Percentiles rank a stretch among this genome's conserved stretches.
These are phyloP conservation scores for Aristolochia fimbriata DNA, from an alignment of 164 flowering plant species.

Conservation along the genomic window DNA sequence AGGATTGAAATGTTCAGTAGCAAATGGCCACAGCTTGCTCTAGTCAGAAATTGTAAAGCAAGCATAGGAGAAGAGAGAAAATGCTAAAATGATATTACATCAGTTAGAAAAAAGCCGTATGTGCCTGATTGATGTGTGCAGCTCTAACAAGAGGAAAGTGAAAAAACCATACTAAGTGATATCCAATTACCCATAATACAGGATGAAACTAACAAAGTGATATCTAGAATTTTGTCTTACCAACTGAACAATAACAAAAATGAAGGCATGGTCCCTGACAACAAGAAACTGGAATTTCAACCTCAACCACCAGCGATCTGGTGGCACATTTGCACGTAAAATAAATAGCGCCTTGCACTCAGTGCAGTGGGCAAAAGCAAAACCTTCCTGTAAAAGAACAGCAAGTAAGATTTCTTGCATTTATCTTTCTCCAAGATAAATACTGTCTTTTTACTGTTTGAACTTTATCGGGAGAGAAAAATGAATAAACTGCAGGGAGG, in stretches of 20 bases:
- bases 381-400: constrained; percentile 66
- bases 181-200: no score
- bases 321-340: constrained; percentile 87
- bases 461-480: no score
- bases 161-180: background rate
- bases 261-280: constrained; percentile 84
- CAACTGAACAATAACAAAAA: constrained; percentile 84
- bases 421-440: no score
- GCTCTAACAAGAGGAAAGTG: background rate
- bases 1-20: no score
- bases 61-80: background rate
- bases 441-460: no score
- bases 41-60: background rate
- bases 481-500: no score
- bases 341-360: constrained; percentile 83
- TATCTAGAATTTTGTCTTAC: constrained; percentile 26
- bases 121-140: background rate
- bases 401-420: no score
- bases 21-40: no score
- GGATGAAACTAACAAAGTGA: no score
- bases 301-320: constrained; percentile 98
- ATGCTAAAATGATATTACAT: no score
- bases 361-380: constrained; percentile 99
- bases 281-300: constrained; percentile 93
- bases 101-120: no score